Evolutionary conservation across 108 stramenopile genomes (phyloP), one percentile per base, ranked within the genome.

Genomic region (Cyclotella baltica): DNA sequence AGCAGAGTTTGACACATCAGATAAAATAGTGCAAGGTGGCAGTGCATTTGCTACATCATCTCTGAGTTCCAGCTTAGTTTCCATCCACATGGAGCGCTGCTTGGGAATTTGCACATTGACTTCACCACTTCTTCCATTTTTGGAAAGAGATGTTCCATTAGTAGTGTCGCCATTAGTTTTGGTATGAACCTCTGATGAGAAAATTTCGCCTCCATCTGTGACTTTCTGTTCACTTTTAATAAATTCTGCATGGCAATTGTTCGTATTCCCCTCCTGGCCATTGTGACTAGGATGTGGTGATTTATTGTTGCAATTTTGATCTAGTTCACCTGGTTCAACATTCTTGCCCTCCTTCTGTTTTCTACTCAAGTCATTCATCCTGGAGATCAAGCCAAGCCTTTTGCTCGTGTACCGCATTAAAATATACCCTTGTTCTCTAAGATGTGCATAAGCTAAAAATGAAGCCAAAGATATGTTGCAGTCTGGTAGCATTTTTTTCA

Each of bases 371-470:
- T 20, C 51, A 52, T 52, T 52, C 40, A 13, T 52, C 11, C 51
- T n/a, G 11, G 19, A n/a, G 27, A 89, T 40, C 18, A 90, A 56
- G 13, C 61, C 55, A n/a, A 88, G 70, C 62, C 94, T 89, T 33
- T 84, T 33, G 0, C 82, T 64, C 10, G 82, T 58, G 61, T 93
- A 90, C 22, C 94, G 79, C 25, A 92, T 65, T 20, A 93, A 83
- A 33, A 88, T 88, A 86, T 88, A 96, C 28, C 83, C 84, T 62
- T 96, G 94, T 4, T 75, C 64, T 53, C 94, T 89, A 52, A 96
- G 81, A 86, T 96, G 92, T 28, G 91, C 83, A 84, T 92, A 96
- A 0, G 89, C 83, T 40, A 92, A 66, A 46, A 91, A 96, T 8
- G 81, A 76, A 0, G 89, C 56, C 10, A 91, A 59, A 20, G 88